These are phyloP conservation scores for Geotrichum restrictum DNA, from an alignment of 1,139 yeast genomes.

Conservation along the genomic window DNA sequence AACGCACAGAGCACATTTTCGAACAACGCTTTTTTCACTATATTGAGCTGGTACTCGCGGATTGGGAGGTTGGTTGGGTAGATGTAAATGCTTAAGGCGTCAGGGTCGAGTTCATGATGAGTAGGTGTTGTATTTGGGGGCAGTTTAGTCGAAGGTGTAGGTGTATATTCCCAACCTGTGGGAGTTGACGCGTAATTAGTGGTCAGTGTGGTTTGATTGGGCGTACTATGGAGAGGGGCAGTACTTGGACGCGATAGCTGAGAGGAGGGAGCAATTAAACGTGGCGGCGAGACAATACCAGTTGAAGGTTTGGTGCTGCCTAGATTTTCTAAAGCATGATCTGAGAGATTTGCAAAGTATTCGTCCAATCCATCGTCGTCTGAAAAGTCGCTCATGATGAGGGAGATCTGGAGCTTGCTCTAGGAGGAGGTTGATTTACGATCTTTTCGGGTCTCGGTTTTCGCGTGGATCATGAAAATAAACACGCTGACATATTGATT, in stretches of 20 bases:
- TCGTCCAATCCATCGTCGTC: conserved; percentile 12
- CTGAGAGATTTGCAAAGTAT: not conserved
- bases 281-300: not conserved
- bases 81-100: conserved; percentile 50
- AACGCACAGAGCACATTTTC: conserved; percentile 80
- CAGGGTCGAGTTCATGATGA: conserved; percentile 46
- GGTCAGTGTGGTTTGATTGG: not conserved
- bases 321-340: not conserved
- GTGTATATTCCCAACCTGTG: conserved; percentile 12
- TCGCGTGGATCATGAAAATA: too few relatives aligned
- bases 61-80: conserved; percentile 84
- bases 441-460: too few relatives aligned
- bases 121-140: conserved; percentile 14
- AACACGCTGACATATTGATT: too few relatives aligned
- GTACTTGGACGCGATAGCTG: too few relatives aligned
- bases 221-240: not conserved
- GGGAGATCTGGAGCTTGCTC: too few relatives aligned
- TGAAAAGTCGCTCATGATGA: not conserved
- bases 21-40: conserved; percentile 67
- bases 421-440: too few relatives aligned
- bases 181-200: not conserved
- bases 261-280: not conserved
- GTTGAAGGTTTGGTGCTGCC: not conserved
- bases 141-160: not conserved
- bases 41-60: conserved; percentile 83